A percentile compares a stretch with the other conserved stretches of the same genome.
Evolutionary conservation across 257 asterid species (phyloP).

Genomic region (Leonotis leonurus): DNA sequence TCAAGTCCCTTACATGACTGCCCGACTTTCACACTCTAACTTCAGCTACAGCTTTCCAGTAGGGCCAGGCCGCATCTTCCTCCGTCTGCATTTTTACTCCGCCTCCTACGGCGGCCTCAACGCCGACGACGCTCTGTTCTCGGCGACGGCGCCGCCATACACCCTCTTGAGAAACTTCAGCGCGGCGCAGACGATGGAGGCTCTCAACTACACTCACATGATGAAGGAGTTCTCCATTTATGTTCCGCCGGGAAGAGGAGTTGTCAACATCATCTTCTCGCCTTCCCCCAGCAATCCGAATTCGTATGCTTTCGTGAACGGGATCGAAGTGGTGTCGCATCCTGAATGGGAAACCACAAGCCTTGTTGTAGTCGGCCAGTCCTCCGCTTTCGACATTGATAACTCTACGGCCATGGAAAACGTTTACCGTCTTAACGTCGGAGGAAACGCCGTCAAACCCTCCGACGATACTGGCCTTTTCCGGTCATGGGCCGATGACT

Average conservation of each 20-base stretch:
- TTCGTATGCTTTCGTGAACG: conserved; percentile 73
- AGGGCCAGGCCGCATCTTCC: conserved; percentile 66
- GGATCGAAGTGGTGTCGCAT: conserved; percentile 78
- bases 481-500: conserved; percentile 42
- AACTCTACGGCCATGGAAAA: conserved; percentile 64
- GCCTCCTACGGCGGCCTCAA: conserved; percentile 49
- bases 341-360: conserved; percentile 54
- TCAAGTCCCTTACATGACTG: conserved; percentile 74
- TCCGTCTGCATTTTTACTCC: conserved; percentile 83
- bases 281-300: conserved; percentile 36
- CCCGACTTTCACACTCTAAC: conserved; percentile 60
- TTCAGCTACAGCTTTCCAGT: conserved; percentile 82
- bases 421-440: conserved; percentile 79
- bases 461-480: conserved; percentile 45
- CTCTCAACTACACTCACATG: conserved; percentile 59
- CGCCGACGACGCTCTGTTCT: conserved; percentile 50
- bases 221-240: conserved; percentile 68
- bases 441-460: conserved; percentile 81
- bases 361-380: conserved; percentile 40
- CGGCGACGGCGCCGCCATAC: conserved; percentile 43
- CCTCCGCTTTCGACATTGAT: conserved; percentile 37
- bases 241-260: conserved; percentile 29
- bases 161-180: conserved; percentile 71
- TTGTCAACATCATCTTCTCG: conserved; percentile 57
- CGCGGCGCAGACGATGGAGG: conserved; percentile 51